These are phyloP conservation scores for Uromyces viciae-fabae DNA, from an alignment of 1,284 basidiomycete genomes.

Conservation along the genomic window DNA sequence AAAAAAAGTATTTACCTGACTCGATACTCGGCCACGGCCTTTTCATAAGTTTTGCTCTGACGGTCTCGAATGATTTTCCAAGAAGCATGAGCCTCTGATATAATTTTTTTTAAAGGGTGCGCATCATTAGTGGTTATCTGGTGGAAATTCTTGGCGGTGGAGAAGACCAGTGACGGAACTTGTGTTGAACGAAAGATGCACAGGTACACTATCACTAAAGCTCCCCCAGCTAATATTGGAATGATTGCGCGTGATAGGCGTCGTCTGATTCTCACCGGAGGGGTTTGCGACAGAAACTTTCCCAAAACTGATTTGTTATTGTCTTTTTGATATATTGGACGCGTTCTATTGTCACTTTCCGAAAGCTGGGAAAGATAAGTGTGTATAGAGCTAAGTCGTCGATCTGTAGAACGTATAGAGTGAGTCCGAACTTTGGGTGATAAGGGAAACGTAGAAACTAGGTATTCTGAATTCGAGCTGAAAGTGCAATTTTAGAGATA, in stretches of 20 bases:
- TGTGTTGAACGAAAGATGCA: not conserved
- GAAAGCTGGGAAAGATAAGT: slow-evolving; percentile 3
- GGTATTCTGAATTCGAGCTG: too few species aligned
- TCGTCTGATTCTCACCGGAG: not conserved
- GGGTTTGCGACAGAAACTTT: not conserved
- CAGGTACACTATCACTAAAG: too few species aligned
- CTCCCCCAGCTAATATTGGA: too few species aligned
- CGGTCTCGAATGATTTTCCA: slow-evolving; percentile 23
- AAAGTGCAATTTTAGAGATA: too few species aligned
- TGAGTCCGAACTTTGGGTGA: not conserved
- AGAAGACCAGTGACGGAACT: too few species aligned
- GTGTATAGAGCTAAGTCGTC: not conserved
- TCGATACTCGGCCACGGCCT: slow-evolving; percentile 7
- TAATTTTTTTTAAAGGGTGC: slow-evolving; percentile 26
- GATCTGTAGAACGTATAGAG: not conserved
- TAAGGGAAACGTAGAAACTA: slow-evolving; percentile 5
- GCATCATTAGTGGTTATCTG: too few species aligned
- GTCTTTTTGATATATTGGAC: too few species aligned
- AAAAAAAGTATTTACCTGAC: slow-evolving; percentile 7
- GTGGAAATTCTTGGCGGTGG: too few species aligned
- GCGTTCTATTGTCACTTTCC: not conserved
- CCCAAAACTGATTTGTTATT: not conserved
- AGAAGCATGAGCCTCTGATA: slow-evolving; percentile 13
- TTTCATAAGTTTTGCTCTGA: slow-evolving; percentile 18
- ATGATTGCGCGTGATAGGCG: not conserved